Evolutionary conservation across 345 rosid species (phyloP).

Genomic region (Cardiospermum halicacabum): DNA sequence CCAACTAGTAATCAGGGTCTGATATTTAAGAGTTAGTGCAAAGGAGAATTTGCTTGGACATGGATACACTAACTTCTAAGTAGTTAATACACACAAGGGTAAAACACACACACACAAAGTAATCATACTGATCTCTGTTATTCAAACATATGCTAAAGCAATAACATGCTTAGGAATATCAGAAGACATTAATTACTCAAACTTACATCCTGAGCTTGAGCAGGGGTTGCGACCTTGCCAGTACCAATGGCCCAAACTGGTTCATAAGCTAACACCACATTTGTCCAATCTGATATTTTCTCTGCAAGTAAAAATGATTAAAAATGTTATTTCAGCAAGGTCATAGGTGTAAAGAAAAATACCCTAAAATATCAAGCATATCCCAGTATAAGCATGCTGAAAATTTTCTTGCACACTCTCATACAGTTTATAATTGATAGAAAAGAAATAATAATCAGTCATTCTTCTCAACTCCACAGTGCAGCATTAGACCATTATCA

Average conservation of each 20-base stretch:
- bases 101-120: neutral
- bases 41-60: neutral
- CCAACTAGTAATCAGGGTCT: neutral
- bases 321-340: neutral
- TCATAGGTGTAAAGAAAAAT: neutral
- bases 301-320: slow-evolving; percentile 30
- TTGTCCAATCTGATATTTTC: slow-evolving; percentile 43
- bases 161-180: neutral
- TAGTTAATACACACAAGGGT: neutral
- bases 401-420: neutral
- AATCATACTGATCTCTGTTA: neutral
- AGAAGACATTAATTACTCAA: neutral
- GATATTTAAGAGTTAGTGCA: neutral
- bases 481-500: neutral
- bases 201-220: slow-evolving; percentile 76
- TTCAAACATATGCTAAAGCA: no score
- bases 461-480: neutral
- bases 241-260: slow-evolving; percentile 92
- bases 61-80: neutral
- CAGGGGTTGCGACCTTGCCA: slow-evolving; percentile 75
- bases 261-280: slow-evolving; percentile 69
- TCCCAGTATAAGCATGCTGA: neutral
- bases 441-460: neutral
- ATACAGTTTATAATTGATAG: neutral
- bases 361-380: neutral